Conservation (phyloP, 1,284 basidiomycete species). For the Cutaneotrichosporon spelunceum region DNA sequence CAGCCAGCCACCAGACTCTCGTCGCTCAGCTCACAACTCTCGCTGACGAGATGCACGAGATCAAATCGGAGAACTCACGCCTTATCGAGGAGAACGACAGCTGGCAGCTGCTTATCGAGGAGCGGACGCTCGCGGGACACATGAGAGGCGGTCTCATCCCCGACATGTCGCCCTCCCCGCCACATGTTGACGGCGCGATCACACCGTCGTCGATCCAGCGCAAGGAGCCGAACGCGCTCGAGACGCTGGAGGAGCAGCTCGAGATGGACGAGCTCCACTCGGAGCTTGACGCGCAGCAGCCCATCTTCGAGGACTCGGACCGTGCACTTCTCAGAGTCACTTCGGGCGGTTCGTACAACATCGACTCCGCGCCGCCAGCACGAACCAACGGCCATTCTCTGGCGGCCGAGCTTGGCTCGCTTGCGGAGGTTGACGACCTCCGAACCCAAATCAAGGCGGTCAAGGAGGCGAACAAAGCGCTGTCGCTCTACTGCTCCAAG, state of each 20-base stretch:
- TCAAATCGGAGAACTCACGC: slow-evolving; percentile 32
- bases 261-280: slow-evolving; percentile 43
- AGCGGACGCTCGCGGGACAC: slow-evolving; percentile 81
- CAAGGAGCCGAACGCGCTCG: slow-evolving; percentile 20
- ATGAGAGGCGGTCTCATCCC: slow-evolving; percentile 56
- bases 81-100: slow-evolving; percentile 82
- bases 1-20: slow-evolving; percentile 38
- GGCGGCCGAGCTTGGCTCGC: slow-evolving; percentile 75
- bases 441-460: slow-evolving; percentile 79
- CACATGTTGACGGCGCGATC: not conserved
- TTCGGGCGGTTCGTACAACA: slow-evolving; percentile 5
- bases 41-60: slow-evolving; percentile 38
- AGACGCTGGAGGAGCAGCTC: slow-evolving; percentile 39
- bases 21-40: slow-evolving; percentile 40
- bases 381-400: slow-evolving; percentile 51
- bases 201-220: slow-evolving; percentile 8
- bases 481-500: slow-evolving; percentile 89
- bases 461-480: slow-evolving; percentile 89
- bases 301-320: slow-evolving; percentile 38
- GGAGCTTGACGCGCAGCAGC: slow-evolving; percentile 31
- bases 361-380: slow-evolving; percentile 48
- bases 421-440: slow-evolving; percentile 75
- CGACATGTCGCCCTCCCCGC: not conserved
- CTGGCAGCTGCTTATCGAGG: slow-evolving; percentile 84
- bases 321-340: not conserved